Conservation (phyloP, 2,329 filamentous ascomycete species). For the Knufia petricola region DNA sequence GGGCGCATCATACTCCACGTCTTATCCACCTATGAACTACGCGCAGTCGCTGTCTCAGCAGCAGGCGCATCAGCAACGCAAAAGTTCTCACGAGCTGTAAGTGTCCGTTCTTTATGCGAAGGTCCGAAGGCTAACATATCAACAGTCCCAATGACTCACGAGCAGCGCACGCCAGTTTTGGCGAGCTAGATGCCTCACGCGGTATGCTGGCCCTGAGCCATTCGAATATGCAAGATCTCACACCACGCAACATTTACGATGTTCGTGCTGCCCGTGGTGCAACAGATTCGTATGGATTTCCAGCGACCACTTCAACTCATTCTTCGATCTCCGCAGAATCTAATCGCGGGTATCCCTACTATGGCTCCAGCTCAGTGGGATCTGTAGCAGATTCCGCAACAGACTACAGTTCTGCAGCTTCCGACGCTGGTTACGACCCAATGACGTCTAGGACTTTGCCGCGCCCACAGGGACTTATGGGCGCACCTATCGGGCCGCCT, state of each 20-base stretch:
- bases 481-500: constrained; percentile 57
- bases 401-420: constrained; percentile 83
- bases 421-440: constrained; percentile 66
- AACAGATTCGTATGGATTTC: constrained; percentile 83
- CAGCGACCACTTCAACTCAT: constrained; percentile 69
- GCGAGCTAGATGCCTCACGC: constrained; percentile 83
- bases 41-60: constrained; percentile 53
- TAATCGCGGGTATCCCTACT: constrained; percentile 72
- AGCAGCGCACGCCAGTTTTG: constrained; percentile 62
- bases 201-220: constrained; percentile 95
- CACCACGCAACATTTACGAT: constrained; percentile 80
- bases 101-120: constrained; percentile 47
- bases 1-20: constrained; percentile 58
- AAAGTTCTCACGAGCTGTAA: constrained; percentile 81
- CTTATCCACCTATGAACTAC: constrained; percentile 71
- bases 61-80: constrained; percentile 50
- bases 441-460: constrained; percentile 70
- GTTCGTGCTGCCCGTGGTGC: constrained; percentile 58
- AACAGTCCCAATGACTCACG: constrained; percentile 23
- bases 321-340: constrained; percentile 95
- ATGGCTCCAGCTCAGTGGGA: constrained; percentile 63
- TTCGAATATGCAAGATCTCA: constrained; percentile 49
- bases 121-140: constrained; percentile 14
- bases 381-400: constrained; percentile 57
- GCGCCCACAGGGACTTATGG: constrained; percentile 58